These are phyloP conservation scores for Circinella umbellata DNA, from an alignment of 371 early-diverging fungal species.

Conservation along the genomic window DNA sequence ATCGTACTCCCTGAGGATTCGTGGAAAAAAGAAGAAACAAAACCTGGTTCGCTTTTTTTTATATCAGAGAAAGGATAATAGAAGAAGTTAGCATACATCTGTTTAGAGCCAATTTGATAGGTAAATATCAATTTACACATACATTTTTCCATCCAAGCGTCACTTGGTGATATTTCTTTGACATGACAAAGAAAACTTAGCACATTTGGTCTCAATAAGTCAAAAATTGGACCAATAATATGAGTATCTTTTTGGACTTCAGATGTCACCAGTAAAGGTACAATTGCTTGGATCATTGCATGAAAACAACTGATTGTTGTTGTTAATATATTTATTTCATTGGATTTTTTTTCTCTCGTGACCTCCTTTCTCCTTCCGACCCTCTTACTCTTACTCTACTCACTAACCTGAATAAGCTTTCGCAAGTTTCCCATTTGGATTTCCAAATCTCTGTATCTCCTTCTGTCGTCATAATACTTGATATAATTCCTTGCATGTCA, in stretches of 20 bases:
- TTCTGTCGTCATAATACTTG: slow-evolving; percentile 9
- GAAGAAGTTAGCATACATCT: background rate
- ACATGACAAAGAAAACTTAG: slow-evolving; percentile 26
- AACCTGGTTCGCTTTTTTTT: slow-evolving; percentile 19
- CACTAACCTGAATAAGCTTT: slow-evolving; percentile 31
- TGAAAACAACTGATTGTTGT: slow-evolving; percentile 25
- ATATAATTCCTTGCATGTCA: slow-evolving; percentile 29
- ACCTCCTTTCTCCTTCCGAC: too few species aligned
- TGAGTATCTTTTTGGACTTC: slow-evolving; percentile 12
- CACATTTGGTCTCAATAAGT: slow-evolving; percentile 25
- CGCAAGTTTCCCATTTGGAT: slow-evolving; percentile 25
- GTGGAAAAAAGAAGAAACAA: slow-evolving; percentile 13
- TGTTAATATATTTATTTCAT: background rate
- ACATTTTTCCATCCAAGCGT: slow-evolving; percentile 34
- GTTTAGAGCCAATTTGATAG: too few species aligned
- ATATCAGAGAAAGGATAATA: background rate
- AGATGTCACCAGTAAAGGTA: slow-evolving; percentile 18
- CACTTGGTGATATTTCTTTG: slow-evolving; percentile 14
- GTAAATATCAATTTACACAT: background rate
- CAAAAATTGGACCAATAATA: slow-evolving; percentile 18
- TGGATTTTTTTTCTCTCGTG: too few species aligned
- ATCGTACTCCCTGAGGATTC: slow-evolving; percentile 1
- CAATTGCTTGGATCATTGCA: slow-evolving; percentile 24
- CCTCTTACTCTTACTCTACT: too few species aligned
- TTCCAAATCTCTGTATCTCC: slow-evolving; percentile 11